phyloP scores from a whole-genome alignment of 768 basidiomycete genomes.

The Auricularia sp. region DNA sequence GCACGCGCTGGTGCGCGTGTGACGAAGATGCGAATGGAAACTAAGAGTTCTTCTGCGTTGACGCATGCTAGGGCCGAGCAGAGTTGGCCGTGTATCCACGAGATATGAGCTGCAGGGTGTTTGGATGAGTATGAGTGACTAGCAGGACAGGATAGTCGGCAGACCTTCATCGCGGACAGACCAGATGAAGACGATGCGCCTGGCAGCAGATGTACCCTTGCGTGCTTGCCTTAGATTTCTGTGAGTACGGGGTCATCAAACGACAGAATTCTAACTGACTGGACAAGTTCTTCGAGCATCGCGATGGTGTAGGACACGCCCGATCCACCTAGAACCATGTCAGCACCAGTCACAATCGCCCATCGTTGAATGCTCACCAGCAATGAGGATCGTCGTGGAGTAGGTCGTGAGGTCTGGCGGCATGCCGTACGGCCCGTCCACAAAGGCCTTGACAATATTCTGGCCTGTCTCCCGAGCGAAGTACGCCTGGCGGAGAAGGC shows the following conservation, averaged over 20 bases:
- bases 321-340: conserved; percentile 30
- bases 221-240: conserved; percentile 19
- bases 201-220: conserved; percentile 17
- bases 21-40: neutral
- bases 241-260: neutral
- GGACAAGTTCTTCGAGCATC: conserved; percentile 31
- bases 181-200: conserved; percentile 33
- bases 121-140: neutral
- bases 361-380: conserved; percentile 26
- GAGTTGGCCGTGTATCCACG: neutral
- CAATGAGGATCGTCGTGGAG: conserved; percentile 38
- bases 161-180: conserved; percentile 28
- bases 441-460: conserved; percentile 31
- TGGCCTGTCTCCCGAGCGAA: conserved; percentile 17
- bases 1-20: neutral
- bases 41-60: neutral
- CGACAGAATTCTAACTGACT: conserved; percentile 19
- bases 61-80: neutral
- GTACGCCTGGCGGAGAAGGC: conserved; percentile 24
- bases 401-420: conserved; percentile 31
- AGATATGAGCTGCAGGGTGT: neutral
- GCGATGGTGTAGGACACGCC: conserved; percentile 40
- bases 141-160: conserved; percentile 1
- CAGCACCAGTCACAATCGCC: neutral
- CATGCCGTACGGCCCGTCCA: conserved; percentile 52